phyloP scores from a whole-genome alignment of 2,329 filamentous ascomycete genomes.

The Helotiales sp. region DNA sequence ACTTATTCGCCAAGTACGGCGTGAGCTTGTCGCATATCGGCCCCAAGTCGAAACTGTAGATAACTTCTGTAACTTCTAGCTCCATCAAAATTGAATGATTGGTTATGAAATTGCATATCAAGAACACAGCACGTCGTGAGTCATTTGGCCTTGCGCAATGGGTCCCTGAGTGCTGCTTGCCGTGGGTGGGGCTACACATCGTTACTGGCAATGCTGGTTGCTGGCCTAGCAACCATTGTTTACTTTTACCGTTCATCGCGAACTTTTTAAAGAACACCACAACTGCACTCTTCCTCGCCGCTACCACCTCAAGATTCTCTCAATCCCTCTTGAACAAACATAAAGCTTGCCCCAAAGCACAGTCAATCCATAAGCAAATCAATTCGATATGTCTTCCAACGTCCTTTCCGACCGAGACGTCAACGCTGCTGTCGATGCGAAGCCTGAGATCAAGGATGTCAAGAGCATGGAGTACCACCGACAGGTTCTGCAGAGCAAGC shows the following conservation, averaged over 20 bases:
- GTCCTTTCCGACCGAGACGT: slow-evolving; percentile 66
- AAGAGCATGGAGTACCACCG: slow-evolving; percentile 78
- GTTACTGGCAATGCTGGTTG: background rate
- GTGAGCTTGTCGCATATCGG: slow-evolving; percentile 38
- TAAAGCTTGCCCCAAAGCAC: background rate
- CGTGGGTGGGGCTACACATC: background rate
- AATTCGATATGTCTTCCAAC: slow-evolving; percentile 53
- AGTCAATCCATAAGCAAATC: slow-evolving; percentile 7
- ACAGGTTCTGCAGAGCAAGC: slow-evolving; percentile 71
- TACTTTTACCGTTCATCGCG: background rate
- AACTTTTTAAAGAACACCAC: background rate
- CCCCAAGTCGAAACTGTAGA: slow-evolving; percentile 35
- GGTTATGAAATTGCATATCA: background rate
- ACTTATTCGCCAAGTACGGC: slow-evolving; percentile 63
- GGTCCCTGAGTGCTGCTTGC: background rate
- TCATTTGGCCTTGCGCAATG: no score
- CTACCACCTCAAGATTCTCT: background rate
- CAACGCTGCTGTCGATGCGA: slow-evolving; percentile 50
- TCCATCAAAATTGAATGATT: slow-evolving; percentile 6
- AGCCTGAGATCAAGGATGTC: slow-evolving; percentile 44
- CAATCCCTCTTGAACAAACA: slow-evolving; percentile 4
- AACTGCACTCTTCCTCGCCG: background rate
- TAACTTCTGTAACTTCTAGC: slow-evolving; percentile 3
- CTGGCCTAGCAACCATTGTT: background rate
- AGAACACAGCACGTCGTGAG: background rate